Conservation (phyloP, 1,284 basidiomycete species). For the Dichomitus squalens region DNA sequence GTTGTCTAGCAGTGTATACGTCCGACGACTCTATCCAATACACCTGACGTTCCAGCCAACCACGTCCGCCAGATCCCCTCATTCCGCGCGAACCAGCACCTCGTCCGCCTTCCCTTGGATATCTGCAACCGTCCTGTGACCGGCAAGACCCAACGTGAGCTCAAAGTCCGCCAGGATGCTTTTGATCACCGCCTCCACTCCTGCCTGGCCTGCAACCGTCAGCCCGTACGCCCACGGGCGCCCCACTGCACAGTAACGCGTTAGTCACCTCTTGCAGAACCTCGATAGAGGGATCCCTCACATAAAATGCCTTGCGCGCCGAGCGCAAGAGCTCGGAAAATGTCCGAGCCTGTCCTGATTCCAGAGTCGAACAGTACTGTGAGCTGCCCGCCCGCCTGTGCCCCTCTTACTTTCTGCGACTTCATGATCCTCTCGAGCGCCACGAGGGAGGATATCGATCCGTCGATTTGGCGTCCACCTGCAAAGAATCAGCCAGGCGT, state of each 20-base stretch:
- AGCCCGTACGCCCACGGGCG: conserved; percentile 56
- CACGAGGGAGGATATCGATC: conserved; percentile 71
- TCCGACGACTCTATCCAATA: too few species aligned
- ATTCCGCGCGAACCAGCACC: conserved; percentile 33
- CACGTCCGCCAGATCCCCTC: too few species aligned
- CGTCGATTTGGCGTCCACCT: conserved; percentile 84
- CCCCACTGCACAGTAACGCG: conserved; percentile 38
- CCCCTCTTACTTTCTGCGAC: conserved; percentile 56
- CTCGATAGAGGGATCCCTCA: conserved; percentile 43
- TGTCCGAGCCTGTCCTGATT: conserved; percentile 75
- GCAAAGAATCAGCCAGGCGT: background rate
- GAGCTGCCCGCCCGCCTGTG: conserved; percentile 58
- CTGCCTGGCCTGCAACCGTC: conserved; percentile 52
- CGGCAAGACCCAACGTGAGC: conserved; percentile 49
- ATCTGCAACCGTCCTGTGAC: conserved; percentile 41
- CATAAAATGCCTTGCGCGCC: conserved; percentile 71
- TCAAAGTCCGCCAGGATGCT: conserved; percentile 57
- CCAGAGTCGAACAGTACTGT: conserved; percentile 82
- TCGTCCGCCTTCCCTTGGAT: conserved; percentile 44
- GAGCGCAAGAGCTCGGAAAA: conserved; percentile 77
- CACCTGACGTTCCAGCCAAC: too few species aligned
- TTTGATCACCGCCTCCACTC: conserved; percentile 55
- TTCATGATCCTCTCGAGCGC: conserved; percentile 65
- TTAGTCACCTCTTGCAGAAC: conserved; percentile 55
- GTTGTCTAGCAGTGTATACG: too few species aligned